Conservation (phyloP, 2,329 filamentous ascomycete genomes). For the Trichoderma sp. region DNA sequence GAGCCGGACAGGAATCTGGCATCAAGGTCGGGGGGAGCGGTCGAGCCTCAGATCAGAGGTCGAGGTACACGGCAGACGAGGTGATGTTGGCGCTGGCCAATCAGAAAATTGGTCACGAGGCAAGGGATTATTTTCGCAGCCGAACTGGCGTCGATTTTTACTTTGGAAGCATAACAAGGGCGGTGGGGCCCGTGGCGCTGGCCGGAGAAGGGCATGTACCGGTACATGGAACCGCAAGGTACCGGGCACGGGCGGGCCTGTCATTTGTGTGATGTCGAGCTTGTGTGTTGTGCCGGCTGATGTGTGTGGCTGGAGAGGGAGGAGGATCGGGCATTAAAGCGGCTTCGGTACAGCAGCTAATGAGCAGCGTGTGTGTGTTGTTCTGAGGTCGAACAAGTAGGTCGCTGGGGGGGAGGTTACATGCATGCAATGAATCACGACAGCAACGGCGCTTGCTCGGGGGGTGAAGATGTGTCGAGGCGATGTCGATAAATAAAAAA, state of each 20-base stretch:
- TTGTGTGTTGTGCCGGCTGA: not conserved
- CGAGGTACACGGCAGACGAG: constrained; percentile 33
- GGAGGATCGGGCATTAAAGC: not conserved
- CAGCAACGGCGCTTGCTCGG: too few relatives aligned
- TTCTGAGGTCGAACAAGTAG: too few relatives aligned
- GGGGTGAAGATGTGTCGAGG: too few relatives aligned
- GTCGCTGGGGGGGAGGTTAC: too few relatives aligned
- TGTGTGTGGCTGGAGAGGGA: not conserved
- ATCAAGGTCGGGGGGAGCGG: constrained; percentile 28
- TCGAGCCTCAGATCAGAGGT: constrained; percentile 32
- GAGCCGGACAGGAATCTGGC: constrained; percentile 20
- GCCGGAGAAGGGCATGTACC: constrained; percentile 1
- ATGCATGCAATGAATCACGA: not conserved
- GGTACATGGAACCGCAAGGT: constrained; percentile 10
- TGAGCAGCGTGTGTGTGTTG: too few relatives aligned
- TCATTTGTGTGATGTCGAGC: not conserved
- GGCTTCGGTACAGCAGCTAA: too few relatives aligned
- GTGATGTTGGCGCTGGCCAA: constrained; percentile 37
- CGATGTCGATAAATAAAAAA: not conserved
- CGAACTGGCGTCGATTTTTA: constrained; percentile 34
- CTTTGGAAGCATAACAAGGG: constrained; percentile 17
- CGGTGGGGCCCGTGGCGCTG: constrained; percentile 2
- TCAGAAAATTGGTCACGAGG: constrained; percentile 39
- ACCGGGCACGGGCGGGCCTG: not conserved
- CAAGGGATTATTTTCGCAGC: constrained; percentile 35